Percentiles rank a stretch among this genome's conserved stretches.
phyloP scores from a whole-genome alignment of 208 protist genomes.

The Crithidia bombi region DNA sequence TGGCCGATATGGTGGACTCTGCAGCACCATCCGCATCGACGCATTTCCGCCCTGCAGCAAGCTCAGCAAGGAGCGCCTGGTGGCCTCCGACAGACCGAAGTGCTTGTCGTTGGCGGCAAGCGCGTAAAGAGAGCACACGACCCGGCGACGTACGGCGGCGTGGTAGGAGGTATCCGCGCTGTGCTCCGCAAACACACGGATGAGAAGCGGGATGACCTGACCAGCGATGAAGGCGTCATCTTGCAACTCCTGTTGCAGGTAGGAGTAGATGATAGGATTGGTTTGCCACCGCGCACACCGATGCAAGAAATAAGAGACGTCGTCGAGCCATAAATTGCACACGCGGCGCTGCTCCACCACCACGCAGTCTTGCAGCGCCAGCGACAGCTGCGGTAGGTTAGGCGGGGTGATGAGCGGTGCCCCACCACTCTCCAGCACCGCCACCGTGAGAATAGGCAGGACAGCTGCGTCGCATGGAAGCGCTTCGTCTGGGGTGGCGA shows the following conservation, averaged over 20 bases:
- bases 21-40: slow-evolving; percentile 46
- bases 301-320: slow-evolving; percentile 89
- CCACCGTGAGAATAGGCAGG: slow-evolving; percentile 80
- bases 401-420: slow-evolving; percentile 81
- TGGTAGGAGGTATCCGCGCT: slow-evolving; percentile 44
- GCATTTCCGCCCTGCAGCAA: slow-evolving; percentile 46
- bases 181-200: slow-evolving; percentile 57
- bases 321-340: slow-evolving; percentile 84
- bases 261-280: slow-evolving; percentile 85
- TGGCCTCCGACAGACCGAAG: slow-evolving; percentile 57
- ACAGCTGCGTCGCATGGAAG: slow-evolving; percentile 69
- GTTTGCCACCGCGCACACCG: slow-evolving; percentile 70
- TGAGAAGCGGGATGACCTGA: slow-evolving; percentile 74
- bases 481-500: slow-evolving; percentile 79
- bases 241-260: slow-evolving; percentile 81
- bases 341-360: slow-evolving; percentile 89
- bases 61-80: slow-evolving; percentile 46
- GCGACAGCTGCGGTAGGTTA: slow-evolving; percentile 78
- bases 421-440: slow-evolving; percentile 76
- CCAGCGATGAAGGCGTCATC: slow-evolving; percentile 70
- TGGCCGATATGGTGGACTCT: slow-evolving; percentile 21
- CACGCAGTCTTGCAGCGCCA: slow-evolving; percentile 80
- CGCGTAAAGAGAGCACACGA: slow-evolving; percentile 57
- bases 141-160: slow-evolving; percentile 50
- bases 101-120: slow-evolving; percentile 71